Conservation (phyloP, 495 filamentous ascomycete genomes). For the Penicillium atrosanguineum region DNA sequence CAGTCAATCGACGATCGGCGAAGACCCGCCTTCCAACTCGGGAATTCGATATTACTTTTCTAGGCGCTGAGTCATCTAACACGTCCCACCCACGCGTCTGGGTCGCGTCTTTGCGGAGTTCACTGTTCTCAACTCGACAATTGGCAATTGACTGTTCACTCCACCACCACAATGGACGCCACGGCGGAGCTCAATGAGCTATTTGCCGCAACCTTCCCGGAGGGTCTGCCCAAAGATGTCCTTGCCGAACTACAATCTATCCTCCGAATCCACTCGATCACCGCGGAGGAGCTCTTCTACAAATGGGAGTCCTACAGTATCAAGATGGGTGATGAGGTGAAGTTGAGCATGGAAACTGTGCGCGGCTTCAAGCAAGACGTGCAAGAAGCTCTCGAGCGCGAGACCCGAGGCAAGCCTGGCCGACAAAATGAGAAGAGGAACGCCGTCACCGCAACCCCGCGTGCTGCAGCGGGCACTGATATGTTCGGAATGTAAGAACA, state of each 20-base stretch:
- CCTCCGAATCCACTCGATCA: conserved; percentile 72
- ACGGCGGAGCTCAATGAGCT: conserved; percentile 62
- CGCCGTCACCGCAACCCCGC: conserved; percentile 59
- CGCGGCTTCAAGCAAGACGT: conserved; percentile 81
- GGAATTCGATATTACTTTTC: conserved; percentile 18
- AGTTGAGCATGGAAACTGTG: conserved; percentile 63
- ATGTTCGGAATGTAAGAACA: conserved; percentile 76
- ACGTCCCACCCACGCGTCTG: conserved; percentile 17
- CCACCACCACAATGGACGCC: conserved; percentile 22
- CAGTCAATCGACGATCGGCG: neutral
- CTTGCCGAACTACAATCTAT: conserved; percentile 78
- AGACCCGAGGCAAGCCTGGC: conserved; percentile 57
- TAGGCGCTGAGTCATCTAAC: conserved; percentile 23
- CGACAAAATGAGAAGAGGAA: conserved; percentile 61
- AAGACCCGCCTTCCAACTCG: neutral
- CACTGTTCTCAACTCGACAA: conserved; percentile 3
- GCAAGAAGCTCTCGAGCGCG: conserved; percentile 77
- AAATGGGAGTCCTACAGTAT: conserved; percentile 98
- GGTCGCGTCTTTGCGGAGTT: conserved; percentile 16
- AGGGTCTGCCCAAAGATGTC: conserved; percentile 67
- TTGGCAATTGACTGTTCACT: neutral
- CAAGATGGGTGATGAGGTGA: conserved; percentile 83
- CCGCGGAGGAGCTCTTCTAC: conserved; percentile 81
- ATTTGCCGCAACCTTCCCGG: conserved; percentile 55
- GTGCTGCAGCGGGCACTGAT: conserved; percentile 59